These are phyloP conservation scores for Antitrichia curtipendula DNA, from an alignment of 225 moss, liverwort and hornwort genomes.

Conservation along the genomic window DNA sequence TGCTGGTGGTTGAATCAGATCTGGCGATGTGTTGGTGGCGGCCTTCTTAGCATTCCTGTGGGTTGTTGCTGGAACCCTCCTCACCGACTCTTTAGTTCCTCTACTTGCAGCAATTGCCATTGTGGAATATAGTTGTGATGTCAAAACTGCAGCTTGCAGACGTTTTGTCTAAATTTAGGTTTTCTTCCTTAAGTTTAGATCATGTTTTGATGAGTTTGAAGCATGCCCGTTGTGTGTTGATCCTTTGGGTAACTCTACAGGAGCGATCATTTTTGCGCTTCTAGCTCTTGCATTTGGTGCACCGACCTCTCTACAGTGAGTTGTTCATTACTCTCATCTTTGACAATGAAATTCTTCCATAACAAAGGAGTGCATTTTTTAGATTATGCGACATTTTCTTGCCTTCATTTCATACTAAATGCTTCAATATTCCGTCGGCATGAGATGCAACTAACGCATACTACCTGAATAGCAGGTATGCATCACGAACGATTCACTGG, in stretches of 20 bases:
- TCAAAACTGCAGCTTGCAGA: neutral
- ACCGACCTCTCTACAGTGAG: slow-evolving; percentile 60
- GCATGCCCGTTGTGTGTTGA: neutral
- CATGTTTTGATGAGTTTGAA: neutral
- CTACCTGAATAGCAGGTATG: slow-evolving; percentile 34
- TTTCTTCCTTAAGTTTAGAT: neutral
- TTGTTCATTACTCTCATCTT: neutral
- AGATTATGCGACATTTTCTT: neutral
- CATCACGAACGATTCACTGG: slow-evolving; percentile 63
- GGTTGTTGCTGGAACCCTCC: slow-evolving; percentile 52
- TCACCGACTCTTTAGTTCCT: neutral
- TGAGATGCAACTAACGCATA: neutral
- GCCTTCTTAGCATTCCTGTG: slow-evolving; percentile 70
- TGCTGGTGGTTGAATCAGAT: slow-evolving; percentile 28
- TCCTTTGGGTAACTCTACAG: slow-evolving; percentile 22
- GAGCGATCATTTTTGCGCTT: slow-evolving; percentile 42
- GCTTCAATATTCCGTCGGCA: neutral
- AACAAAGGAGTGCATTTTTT: neutral
- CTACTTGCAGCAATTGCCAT: neutral
- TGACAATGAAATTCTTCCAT: neutral
- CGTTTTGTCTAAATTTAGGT: neutral
- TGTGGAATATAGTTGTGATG: neutral
- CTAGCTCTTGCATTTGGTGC: slow-evolving; percentile 79
- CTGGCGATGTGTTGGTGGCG: slow-evolving; percentile 53
- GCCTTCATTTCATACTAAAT: neutral